Conservation (phyloP, 129 eudicot species). For the Pulicaria dysenterica region DNA sequence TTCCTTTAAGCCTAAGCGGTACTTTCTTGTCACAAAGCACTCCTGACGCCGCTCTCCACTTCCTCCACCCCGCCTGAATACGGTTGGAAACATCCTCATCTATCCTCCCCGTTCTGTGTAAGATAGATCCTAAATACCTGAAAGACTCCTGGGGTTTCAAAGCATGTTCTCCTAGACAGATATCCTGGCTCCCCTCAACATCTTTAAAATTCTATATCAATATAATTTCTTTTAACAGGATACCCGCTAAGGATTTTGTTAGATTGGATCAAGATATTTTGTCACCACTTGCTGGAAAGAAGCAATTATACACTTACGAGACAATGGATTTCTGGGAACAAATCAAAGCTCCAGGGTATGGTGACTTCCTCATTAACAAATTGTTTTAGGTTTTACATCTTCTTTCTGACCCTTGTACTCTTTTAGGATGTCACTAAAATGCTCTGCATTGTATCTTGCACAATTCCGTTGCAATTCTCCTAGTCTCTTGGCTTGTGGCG, state of each 20-base stretch:
- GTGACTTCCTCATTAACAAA: neutral
- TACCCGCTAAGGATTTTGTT: conserved; percentile 73
- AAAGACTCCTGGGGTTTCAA: too few relatives aligned
- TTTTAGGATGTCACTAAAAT: conserved; percentile 83
- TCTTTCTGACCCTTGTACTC: neutral
- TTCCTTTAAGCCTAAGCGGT: too few relatives aligned
- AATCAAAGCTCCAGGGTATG: conserved; percentile 92
- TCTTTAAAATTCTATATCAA: conserved; percentile 21
- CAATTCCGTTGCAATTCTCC: conserved; percentile 63
- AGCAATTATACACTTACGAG: conserved; percentile 83
- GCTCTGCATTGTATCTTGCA: conserved; percentile 79
- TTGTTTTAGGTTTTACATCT: neutral
- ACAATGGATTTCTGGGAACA: conserved; percentile 99
- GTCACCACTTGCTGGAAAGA: conserved; percentile 98
- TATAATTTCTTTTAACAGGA: conserved; percentile 44
- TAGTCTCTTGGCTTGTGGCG: conserved; percentile 75
- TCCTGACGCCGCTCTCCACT: too few relatives aligned
- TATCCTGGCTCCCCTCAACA: too few relatives aligned
- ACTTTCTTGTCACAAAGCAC: too few relatives aligned
- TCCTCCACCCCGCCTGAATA: too few relatives aligned
- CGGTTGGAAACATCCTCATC: too few relatives aligned
- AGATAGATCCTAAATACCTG: too few relatives aligned
- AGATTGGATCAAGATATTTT: conserved; percentile 95
- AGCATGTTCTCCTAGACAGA: too few relatives aligned
- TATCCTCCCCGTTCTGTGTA: too few relatives aligned